Evolutionary conservation across 2,329 filamentous ascomycete genomes (phyloP).

Genomic region (Trichoderma koningii): DNA sequence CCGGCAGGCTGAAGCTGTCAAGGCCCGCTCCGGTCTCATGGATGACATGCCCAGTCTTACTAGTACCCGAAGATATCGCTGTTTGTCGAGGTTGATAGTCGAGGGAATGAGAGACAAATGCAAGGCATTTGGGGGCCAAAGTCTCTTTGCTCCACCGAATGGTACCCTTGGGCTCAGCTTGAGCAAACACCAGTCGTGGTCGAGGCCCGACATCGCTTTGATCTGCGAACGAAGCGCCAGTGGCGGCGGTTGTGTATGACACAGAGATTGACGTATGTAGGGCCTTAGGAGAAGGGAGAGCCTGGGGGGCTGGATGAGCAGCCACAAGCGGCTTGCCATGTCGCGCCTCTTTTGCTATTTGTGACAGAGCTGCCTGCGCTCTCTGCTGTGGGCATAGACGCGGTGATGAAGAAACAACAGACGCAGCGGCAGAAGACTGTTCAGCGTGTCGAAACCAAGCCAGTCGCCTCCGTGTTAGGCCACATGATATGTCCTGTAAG

Average conservation of each 20-base stretch:
- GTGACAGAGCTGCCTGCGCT: neutral
- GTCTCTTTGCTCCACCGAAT: slow-evolving; percentile 8
- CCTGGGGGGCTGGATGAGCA: slow-evolving; percentile 4
- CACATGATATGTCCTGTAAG: neutral
- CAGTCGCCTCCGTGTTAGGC: too few relatives aligned
- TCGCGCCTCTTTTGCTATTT: too few relatives aligned
- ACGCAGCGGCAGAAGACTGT: neutral
- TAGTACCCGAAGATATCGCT: neutral
- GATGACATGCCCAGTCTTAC: neutral
- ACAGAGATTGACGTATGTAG: neutral
- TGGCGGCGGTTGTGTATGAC: slow-evolving; percentile 1
- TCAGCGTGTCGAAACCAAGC: neutral
- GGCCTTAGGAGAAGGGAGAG: neutral
- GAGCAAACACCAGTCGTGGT: slow-evolving; percentile 17
- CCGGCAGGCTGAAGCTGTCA: neutral
- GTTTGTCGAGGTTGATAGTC: neutral
- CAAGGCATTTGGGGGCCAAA: slow-evolving; percentile 13
- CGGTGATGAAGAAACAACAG: neutral
- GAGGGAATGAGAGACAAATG: neutral
- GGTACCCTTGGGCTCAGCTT: slow-evolving; percentile 1
- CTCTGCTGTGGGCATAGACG: neutral
- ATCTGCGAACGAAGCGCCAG: slow-evolving; percentile 5
- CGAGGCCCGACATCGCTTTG: neutral
- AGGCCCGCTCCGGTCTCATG: neutral
- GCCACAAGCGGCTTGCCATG: neutral